These are phyloP conservation scores for Globisporangium polare DNA, from an alignment of 352 stramenopile species.

Conservation along the genomic window DNA sequence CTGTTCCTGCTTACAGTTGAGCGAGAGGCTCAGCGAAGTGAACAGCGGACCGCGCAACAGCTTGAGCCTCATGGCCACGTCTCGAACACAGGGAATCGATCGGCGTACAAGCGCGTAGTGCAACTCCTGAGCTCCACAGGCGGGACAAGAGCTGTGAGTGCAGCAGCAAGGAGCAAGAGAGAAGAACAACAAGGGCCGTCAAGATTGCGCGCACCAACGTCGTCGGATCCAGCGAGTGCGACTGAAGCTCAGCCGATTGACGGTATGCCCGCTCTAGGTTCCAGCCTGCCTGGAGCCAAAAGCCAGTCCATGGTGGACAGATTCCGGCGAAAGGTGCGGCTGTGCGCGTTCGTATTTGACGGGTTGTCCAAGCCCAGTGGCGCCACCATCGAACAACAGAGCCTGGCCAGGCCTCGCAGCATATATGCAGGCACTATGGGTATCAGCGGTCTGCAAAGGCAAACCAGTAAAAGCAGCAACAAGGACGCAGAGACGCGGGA, in stretches of 20 bases:
- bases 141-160: neutral
- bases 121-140: slow-evolving; percentile 1
- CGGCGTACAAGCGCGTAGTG: slow-evolving; percentile 1
- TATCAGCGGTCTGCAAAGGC: neutral
- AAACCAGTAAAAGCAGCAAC: neutral
- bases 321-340: slow-evolving; percentile 28
- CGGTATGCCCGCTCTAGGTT: neutral
- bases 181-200: neutral
- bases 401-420: neutral
- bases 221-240: neutral
- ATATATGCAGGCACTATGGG: neutral
- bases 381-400: neutral
- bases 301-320: slow-evolving; percentile 23
- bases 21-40: slow-evolving; percentile 6
- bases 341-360: slow-evolving; percentile 27
- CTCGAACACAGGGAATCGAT: neutral
- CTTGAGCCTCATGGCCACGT: neutral
- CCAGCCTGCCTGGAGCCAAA: too few relatives aligned
- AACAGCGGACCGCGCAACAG: neutral
- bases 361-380: slow-evolving; percentile 1
- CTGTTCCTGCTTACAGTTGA: slow-evolving; percentile 19
- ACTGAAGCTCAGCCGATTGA: neutral
- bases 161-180: neutral
- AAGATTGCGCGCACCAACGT: neutral
- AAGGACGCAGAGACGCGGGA: neutral